Base-by-base conservation (phyloP, 345 rosid species). In the Eucalyptus leucophloia region DNA sequence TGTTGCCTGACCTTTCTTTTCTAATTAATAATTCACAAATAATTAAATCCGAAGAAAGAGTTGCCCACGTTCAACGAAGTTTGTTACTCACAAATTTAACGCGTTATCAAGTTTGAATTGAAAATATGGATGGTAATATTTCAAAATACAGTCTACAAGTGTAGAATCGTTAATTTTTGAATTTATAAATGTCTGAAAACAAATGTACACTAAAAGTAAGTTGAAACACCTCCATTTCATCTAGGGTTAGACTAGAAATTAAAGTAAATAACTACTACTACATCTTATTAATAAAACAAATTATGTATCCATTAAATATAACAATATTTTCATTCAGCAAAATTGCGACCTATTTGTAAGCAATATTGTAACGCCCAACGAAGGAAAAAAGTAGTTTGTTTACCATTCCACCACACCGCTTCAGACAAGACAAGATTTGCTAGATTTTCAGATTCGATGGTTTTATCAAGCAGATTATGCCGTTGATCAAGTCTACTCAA, bases 341-440 rank as follows among this genome's bases (percentile, higher is more conserved):
- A 56, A 12, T 28, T 60, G 30, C 6, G 32, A 60, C 1, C 15
- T 28, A 26, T 30, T 28, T 60, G 14, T 12, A 28, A 0, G 62
- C 30, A 56, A 56, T 4, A 56, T 23, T 56, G 62, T 5, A 56
- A 10, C 30, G 1, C 14, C 32, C 30, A 5, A 24, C 2, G 62
- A 24, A 56, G 62, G 30, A 56, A 56, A 56, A 56, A 56, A 56
- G 62, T 23, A 4, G 5, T 10, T 2, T 56, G 62, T 56, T 56
- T 56, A 56, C 62, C 62, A 24, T 7, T 1, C 62, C 62, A 56
- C 62, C 1, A 2, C 30, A 10, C 0, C 30, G 5, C 62, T 56
- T 23, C 13, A 24, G 28, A 56, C 62, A 56, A 56, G 62, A 56
- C 62, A 56, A 56, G 1, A 56, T 24, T 56, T 7, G 3, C 1